phyloP scores from a whole-genome alignment of 768 basidiomycete genomes.

The Pleurotus sapidus region DNA sequence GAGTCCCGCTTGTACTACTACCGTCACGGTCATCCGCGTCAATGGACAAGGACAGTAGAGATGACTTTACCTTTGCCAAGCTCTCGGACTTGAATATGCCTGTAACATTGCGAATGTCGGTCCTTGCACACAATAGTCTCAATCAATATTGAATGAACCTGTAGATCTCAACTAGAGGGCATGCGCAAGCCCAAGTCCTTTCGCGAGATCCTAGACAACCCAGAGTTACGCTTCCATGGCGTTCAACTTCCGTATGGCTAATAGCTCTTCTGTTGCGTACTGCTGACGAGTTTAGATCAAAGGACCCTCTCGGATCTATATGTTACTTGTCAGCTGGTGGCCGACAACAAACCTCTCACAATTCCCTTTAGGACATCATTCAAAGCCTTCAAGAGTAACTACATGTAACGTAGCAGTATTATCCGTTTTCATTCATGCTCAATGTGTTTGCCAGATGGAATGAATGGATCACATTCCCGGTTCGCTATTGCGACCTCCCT shows the following conservation, averaged over 20 bases:
- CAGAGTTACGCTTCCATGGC: slow-evolving; percentile 81
- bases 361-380: slow-evolving; percentile 90
- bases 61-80: slow-evolving; percentile 92
- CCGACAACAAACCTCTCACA: slow-evolving; percentile 91
- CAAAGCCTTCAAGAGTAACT: slow-evolving; percentile 85
- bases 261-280: slow-evolving; percentile 11
- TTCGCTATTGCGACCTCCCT: slow-evolving; percentile 92
- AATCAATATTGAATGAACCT: slow-evolving; percentile 1
- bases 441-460: slow-evolving; percentile 69
- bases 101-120: slow-evolving; percentile 82
- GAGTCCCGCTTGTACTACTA: too few relatives aligned
- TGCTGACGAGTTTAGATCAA: slow-evolving; percentile 13
- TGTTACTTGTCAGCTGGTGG: slow-evolving; percentile 87
- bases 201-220: slow-evolving; percentile 79
- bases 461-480: slow-evolving; percentile 90
- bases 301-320: slow-evolving; percentile 92
- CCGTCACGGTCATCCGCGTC: too few relatives aligned
- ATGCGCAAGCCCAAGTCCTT: slow-evolving; percentile 66
- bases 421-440: not conserved
- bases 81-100: slow-evolving; percentile 86
- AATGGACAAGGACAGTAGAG: slow-evolving; percentile 62
- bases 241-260: slow-evolving; percentile 69
- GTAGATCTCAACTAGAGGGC: slow-evolving; percentile 85
- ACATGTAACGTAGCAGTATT: slow-evolving; percentile 50
- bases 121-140: not conserved